Base-by-base conservation (phyloP, 768 basidiomycete species). In the Leucocoprinus sp. region DNA sequence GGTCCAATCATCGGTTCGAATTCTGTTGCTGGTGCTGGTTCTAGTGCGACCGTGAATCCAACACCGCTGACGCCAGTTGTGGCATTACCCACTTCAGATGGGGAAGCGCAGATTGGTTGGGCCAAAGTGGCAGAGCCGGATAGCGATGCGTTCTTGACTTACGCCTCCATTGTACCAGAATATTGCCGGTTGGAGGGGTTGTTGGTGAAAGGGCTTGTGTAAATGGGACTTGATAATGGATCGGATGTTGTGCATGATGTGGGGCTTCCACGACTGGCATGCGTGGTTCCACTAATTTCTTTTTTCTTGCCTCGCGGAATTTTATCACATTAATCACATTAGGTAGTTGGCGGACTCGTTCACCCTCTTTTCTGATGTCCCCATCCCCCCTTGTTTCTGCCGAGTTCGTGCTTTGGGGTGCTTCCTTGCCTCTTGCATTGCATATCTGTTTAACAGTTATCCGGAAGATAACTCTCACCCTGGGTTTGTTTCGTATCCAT, bases 71-170 rank as follows among this genome's bases (percentile, higher is more conserved):
- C 79, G 7, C 84, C 86, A 1, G 80, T 88, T 7, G 74, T 76
- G 9, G 79, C 86, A 21, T 66, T 91, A 43, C 75, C 78, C 12
- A 89, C 87, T 1, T 68, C 72, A 2, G 86, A 89, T 50, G 67
- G 71, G 12, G 88, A 90, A 63, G 69, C 76, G 24, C 84, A 85
- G 63, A 67, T 83, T 26, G 89, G 89, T 12, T 62, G 90, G 37
- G 82, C 78, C 24, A 89, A 88, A 62, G 82, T 91, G 5, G 87
- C 89, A 0, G 86, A 89, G 49, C 78, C 88, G 11, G 89, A 92
- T 58, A 64, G 78, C 43, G 89, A 92, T 60, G 81, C 87, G 45
- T 89, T 89, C 62, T 75, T 87, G 78, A 76, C 82, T 0, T 92
- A 92, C 58, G 86, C 87, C 15, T 78, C 85, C 27, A 84, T 90